Conservation (phyloP, 1,284 basidiomycete genomes). For the Rhodotorula glutinis region DNA sequence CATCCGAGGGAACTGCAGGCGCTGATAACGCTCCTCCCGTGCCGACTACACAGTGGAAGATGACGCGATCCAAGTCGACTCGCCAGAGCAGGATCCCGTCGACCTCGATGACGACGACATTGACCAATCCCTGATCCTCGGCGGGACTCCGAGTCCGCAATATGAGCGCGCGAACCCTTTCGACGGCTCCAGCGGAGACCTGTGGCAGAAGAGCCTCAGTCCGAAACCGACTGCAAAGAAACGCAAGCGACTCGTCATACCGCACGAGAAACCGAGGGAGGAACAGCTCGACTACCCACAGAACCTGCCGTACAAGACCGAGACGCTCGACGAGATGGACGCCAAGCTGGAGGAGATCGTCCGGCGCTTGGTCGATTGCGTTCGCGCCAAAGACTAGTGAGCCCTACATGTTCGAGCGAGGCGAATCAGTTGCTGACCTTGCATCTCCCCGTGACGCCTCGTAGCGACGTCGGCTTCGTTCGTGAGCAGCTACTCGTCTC, state of each 20-base stretch:
- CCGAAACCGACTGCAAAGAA: slow-evolving; percentile 13
- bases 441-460: slow-evolving; percentile 10
- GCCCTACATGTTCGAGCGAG: slow-evolving; percentile 58
- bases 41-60: slow-evolving; percentile 25
- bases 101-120: slow-evolving; percentile 42
- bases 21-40: not conserved
- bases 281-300: slow-evolving; percentile 45
- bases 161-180: slow-evolving; percentile 30
- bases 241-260: slow-evolving; percentile 15
- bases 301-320: slow-evolving; percentile 72
- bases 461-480: slow-evolving; percentile 40
- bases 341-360: slow-evolving; percentile 73
- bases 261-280: slow-evolving; percentile 32
- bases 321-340: slow-evolving; percentile 76
- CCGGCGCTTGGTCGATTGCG: slow-evolving; percentile 67
- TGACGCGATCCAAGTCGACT: slow-evolving; percentile 41
- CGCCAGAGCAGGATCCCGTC: slow-evolving; percentile 42
- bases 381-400: slow-evolving; percentile 74
- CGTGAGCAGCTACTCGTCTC: slow-evolving; percentile 18
- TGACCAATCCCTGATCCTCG: slow-evolving; percentile 37
- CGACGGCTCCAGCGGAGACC: not conserved
- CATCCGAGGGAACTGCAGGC: not conserved
- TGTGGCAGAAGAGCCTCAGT: not conserved
- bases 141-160: slow-evolving; percentile 21
- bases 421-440: slow-evolving; percentile 55